These are phyloP conservation scores for Colletotrichum sp. DNA, from an alignment of 2,329 filamentous ascomycete genomes.

Conservation along the genomic window DNA sequence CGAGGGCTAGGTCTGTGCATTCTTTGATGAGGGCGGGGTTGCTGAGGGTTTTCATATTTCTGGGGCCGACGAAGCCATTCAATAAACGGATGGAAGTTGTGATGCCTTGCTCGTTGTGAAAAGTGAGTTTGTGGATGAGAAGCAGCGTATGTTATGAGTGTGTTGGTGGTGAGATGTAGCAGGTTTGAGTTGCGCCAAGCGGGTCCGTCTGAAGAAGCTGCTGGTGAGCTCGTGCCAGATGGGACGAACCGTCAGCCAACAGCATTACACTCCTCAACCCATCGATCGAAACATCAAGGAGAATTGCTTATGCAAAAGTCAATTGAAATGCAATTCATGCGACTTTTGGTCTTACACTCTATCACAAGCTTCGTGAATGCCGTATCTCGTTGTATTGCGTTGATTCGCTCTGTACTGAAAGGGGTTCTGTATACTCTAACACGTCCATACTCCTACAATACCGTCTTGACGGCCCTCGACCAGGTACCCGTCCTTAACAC, in stretches of 20 bases:
- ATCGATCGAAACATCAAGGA: background rate
- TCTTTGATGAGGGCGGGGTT: background rate
- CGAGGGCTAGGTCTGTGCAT: background rate
- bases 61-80: background rate
- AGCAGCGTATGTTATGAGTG: background rate
- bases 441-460: slow-evolving; percentile 89
- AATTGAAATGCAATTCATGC: background rate
- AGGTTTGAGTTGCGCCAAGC: background rate
- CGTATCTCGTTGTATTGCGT: slow-evolving; percentile 6
- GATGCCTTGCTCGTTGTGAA: fast-evolving
- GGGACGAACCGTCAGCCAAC: background rate
- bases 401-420: slow-evolving; percentile 15
- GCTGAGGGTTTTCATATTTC: background rate
- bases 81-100: fast-evolving
- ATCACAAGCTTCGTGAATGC: background rate
- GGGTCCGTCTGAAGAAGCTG: slow-evolving; percentile 4
- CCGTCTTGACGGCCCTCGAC: slow-evolving; percentile 90
- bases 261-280: background rate
- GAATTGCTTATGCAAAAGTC: background rate
- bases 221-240: background rate
- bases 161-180: background rate
- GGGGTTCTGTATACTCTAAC: slow-evolving; percentile 40
- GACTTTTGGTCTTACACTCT: background rate
- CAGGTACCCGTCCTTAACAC: slow-evolving; percentile 92
- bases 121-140: background rate